Base-by-base conservation (phyloP, 306 rosid genomes). In the Inga oerstediana region DNA sequence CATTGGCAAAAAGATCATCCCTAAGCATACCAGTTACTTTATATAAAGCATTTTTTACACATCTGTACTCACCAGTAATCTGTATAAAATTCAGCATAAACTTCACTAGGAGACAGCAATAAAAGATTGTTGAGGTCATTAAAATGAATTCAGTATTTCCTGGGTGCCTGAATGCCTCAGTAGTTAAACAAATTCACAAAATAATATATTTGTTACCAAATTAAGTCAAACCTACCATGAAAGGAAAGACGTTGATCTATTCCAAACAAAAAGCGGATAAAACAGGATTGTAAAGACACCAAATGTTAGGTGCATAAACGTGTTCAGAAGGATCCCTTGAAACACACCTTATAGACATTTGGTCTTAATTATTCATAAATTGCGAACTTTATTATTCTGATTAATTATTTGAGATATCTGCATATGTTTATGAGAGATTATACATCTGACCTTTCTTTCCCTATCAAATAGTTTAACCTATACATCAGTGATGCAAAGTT, bases 41-140 rank as follows among this genome's bases (percentile, higher is more conserved):
- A 79, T 80, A 44, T n/a, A 91, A 72, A 30, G 92, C 94, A 79
- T 81, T 77, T 71, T 83, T 83, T 70, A 91, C 94, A 70, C 81
- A 86, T 81, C n/a, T 66, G 80, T 84, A 85, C 74, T 76, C 88
- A 69, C 94, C 92, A 65, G 86, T 85, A 24, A 91, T 91, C 92
- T 91, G 92, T 89, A 81, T 41, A 52, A 74, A 83, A 82, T 51
- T 78, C 70, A 76, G 52, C 59, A 76, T 78, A 66, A 80, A 81
- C 72, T 78, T 72, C 72, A 80, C 74, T 7, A 66, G 80, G 24
- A 75, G 51, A 72, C 37, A 39, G 51, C 70, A 76, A 79, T 46
- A 67, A 27, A 84, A 72, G 84, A 79, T 67, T 79, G 77, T 62
- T 69, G 71, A 43, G 75, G 79, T 41, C 43, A 66, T 45, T 43